A percentile compares a stretch with the other conserved stretches of the same genome.
Conservation (phyloP, 176 grass and related monocot genomes). For the Carex cristatella region DNA sequence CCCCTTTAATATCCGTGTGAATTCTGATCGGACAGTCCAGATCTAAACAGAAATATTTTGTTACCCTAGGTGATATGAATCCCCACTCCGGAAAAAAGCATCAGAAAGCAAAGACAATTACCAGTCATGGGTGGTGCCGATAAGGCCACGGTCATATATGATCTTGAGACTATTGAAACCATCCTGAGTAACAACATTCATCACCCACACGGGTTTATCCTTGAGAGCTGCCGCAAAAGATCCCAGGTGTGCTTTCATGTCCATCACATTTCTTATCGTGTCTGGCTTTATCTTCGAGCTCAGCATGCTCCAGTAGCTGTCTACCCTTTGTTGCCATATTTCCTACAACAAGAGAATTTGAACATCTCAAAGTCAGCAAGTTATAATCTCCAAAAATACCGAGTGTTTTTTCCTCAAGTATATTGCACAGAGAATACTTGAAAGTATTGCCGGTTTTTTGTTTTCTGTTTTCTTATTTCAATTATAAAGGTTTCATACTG, state of each 20-base stretch:
- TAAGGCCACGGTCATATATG: constrained; percentile 90
- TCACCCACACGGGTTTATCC: constrained; percentile 88
- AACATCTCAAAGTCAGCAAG: not conserved
- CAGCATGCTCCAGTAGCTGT: constrained; percentile 81
- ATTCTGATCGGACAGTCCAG: no score
- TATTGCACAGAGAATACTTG: not conserved
- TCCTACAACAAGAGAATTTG: constrained; percentile 47
- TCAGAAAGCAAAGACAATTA: constrained; percentile 34
- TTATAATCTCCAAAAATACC: not conserved
- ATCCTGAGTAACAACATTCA: constrained; percentile 89
- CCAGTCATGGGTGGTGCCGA: constrained; percentile 81
- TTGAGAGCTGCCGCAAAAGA: constrained; percentile 94
- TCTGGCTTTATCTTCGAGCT: constrained; percentile 60
- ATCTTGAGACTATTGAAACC: constrained; percentile 89
- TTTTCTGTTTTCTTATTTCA: not conserved
- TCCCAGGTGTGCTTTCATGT: constrained; percentile 96
- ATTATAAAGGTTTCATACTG: not conserved
- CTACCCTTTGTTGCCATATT: constrained; percentile 87
- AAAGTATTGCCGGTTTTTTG: not conserved
- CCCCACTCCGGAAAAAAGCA: not conserved
- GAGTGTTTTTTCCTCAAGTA: not conserved
- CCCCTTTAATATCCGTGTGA: no score
- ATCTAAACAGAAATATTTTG: no score
- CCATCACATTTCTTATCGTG: constrained; percentile 87
- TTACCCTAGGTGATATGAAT: no score